Evolutionary conservation across 768 basidiomycete genomes (phyloP).

Genomic region (Fomitopsis pulvina): DNA sequence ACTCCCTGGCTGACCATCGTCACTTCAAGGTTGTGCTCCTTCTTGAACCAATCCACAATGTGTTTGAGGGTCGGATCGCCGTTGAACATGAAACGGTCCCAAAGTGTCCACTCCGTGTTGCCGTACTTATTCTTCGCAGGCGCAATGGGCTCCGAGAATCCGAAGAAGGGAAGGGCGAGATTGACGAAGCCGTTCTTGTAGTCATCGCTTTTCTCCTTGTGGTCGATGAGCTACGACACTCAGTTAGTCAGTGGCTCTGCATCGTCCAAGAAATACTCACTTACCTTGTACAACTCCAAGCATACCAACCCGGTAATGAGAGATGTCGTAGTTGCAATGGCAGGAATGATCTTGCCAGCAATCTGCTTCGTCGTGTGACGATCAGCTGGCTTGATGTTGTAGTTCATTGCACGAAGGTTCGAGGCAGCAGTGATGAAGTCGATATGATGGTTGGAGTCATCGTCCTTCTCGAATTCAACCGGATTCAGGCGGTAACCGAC

Average conservation of each 20-base stretch:
- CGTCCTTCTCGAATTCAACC: conserved; percentile 99
- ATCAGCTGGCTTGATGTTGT: conserved; percentile 81
- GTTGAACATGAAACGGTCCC: conserved; percentile 94
- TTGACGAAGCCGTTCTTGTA: conserved; percentile 99
- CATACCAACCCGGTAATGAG: conserved; percentile 95
- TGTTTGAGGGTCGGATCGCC: conserved; percentile 85
- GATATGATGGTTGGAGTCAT: conserved; percentile 96
- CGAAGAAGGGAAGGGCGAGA: conserved; percentile 96
- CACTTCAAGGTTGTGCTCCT: conserved; percentile 78
- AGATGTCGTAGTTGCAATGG: conserved; percentile 97
- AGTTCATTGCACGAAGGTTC: conserved; percentile 94
- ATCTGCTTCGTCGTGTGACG: conserved; percentile 94
- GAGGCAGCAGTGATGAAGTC: conserved; percentile 98
- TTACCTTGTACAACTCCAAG: conserved; percentile 93
- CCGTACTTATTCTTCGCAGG: conserved; percentile 88
- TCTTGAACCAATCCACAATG: conserved; percentile 78
- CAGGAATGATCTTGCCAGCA: conserved; percentile 98
- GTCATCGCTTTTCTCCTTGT: conserved; percentile 86
- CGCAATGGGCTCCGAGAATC: conserved; percentile 95
- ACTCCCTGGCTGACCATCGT: conserved; percentile 97
- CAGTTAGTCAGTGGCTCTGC: not conserved
- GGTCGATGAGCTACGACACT: conserved; percentile 75
- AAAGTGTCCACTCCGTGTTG: conserved; percentile 89
- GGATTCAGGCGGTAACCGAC: conserved; percentile 95
- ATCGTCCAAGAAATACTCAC: not conserved